These are phyloP conservation scores for Lindgomyces ingoldianus DNA, from an alignment of 495 filamentous ascomycete genomes.

Conservation along the genomic window DNA sequence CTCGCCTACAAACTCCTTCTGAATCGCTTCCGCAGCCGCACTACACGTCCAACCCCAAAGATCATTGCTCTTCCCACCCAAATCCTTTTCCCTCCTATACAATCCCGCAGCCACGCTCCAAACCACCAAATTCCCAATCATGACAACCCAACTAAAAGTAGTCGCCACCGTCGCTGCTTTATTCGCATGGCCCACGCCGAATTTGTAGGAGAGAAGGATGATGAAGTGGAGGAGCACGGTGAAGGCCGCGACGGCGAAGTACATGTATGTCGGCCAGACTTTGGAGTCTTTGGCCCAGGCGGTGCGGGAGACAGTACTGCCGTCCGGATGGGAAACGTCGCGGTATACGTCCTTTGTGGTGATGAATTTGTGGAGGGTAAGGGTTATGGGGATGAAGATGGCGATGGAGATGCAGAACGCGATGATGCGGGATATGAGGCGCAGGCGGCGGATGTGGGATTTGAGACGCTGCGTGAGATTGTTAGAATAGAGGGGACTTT, in stretches of 20 bases:
- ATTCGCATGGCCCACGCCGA: slow-evolving; percentile 33
- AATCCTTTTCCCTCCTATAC: slow-evolving; percentile 38
- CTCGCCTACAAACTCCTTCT: slow-evolving; percentile 37
- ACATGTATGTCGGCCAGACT: slow-evolving; percentile 41
- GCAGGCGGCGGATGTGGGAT: slow-evolving; percentile 36
- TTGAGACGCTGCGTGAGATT: slow-evolving; percentile 31
- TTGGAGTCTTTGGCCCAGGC: slow-evolving; percentile 41
- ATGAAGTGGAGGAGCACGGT: slow-evolving; percentile 30
- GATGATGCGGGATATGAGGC: slow-evolving; percentile 35
- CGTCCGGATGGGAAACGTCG: slow-evolving; percentile 15
- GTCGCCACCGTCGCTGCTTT: slow-evolving; percentile 22
- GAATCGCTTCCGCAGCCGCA: slow-evolving; percentile 38
- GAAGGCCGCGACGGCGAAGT: slow-evolving; percentile 36
- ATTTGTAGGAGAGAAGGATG: slow-evolving; percentile 36
- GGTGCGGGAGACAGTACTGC: slow-evolving; percentile 22
- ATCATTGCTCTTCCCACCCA: slow-evolving; percentile 38
- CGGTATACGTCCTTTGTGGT: slow-evolving; percentile 30
- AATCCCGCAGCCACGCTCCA: slow-evolving; percentile 37
- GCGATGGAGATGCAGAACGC: slow-evolving; percentile 33
- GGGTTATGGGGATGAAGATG: slow-evolving; percentile 35
- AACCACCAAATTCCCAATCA: slow-evolving; percentile 37
- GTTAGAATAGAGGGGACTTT: background rate
- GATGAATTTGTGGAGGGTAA: slow-evolving; percentile 41
- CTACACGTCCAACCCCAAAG: slow-evolving; percentile 48
- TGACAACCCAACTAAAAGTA: slow-evolving; percentile 30